phyloP scores from a whole-genome alignment of 2,329 filamentous ascomycete species.

The Hirsutella thompsonii region DNA sequence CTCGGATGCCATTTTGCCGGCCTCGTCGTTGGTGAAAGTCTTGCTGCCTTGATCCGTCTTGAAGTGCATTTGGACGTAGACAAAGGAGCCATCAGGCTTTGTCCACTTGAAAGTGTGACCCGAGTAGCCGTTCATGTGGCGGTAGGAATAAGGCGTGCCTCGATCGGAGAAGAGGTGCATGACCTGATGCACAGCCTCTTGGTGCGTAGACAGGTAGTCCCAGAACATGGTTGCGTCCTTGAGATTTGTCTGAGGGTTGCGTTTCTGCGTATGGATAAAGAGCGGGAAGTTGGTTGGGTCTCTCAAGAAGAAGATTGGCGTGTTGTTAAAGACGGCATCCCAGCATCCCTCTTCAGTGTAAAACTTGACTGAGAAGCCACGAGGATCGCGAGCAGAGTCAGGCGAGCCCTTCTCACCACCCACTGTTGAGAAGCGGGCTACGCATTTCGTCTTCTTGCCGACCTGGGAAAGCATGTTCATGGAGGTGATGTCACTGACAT shows the following conservation, averaged over 20 bases:
- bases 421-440: slow-evolving; percentile 58
- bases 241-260: slow-evolving; percentile 58
- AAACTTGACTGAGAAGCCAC: slow-evolving; percentile 45
- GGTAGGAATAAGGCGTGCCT: slow-evolving; percentile 51
- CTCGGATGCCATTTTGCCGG: slow-evolving; percentile 35
- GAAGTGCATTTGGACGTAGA: slow-evolving; percentile 53
- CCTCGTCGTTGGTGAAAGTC: slow-evolving; percentile 45
- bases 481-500: slow-evolving; percentile 41
- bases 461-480: slow-evolving; percentile 38
- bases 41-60: slow-evolving; percentile 51
- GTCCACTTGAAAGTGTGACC: slow-evolving; percentile 56
- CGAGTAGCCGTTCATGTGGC: slow-evolving; percentile 56
- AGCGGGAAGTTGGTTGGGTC: slow-evolving; percentile 64
- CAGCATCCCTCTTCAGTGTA: slow-evolving; percentile 61
- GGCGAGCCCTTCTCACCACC: slow-evolving; percentile 54
- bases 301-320: slow-evolving; percentile 63
- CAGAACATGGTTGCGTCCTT: slow-evolving; percentile 52
- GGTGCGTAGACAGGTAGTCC: slow-evolving; percentile 38
- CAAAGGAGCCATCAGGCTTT: slow-evolving; percentile 52
- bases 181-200: slow-evolving; percentile 49
- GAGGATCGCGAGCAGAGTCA: slow-evolving; percentile 56
- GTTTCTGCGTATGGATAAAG: slow-evolving; percentile 69
- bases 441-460: slow-evolving; percentile 42
- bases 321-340: slow-evolving; percentile 68
- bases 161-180: slow-evolving; percentile 56